phyloP scores from a whole-genome alignment of 2,329 filamentous ascomycete genomes.

The Colletotrichum sp. region DNA sequence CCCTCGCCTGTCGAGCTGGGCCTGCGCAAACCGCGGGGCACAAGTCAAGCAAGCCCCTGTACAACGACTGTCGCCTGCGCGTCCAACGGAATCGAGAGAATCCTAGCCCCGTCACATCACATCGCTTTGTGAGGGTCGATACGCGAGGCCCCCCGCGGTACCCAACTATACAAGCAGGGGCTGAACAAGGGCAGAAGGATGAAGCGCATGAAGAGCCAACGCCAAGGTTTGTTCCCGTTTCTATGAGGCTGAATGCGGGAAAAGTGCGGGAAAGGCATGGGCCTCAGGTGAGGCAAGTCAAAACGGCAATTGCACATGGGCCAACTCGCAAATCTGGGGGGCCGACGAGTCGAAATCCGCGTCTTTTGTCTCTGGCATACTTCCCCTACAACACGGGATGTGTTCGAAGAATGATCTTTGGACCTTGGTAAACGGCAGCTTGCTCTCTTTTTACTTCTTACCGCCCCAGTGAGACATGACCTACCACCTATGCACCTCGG shows the following conservation, averaged over 20 bases:
- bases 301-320: not conserved
- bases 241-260: not conserved
- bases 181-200: not conserved
- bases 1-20: not conserved
- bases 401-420: not conserved
- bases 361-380: not conserved
- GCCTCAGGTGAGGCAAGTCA: not conserved
- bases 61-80: not conserved
- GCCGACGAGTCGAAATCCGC: not conserved
- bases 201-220: not conserved
- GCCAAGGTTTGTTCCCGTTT: not conserved
- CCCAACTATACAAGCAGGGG: not conserved
- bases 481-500: not conserved
- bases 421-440: not conserved
- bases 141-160: not conserved
- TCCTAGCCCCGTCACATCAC: not conserved
- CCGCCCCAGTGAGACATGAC: not conserved
- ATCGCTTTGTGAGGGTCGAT: not conserved
- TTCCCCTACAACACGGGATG: not conserved
- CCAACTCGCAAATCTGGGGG: not conserved
- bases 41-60: not conserved
- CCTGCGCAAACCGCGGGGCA: not conserved
- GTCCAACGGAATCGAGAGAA: not conserved
- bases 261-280: not conserved
- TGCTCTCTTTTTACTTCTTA: not conserved